Evolutionary conservation across 208 protist genomes (phyloP).

Genomic region (Zelonia costaricensis): DNA sequence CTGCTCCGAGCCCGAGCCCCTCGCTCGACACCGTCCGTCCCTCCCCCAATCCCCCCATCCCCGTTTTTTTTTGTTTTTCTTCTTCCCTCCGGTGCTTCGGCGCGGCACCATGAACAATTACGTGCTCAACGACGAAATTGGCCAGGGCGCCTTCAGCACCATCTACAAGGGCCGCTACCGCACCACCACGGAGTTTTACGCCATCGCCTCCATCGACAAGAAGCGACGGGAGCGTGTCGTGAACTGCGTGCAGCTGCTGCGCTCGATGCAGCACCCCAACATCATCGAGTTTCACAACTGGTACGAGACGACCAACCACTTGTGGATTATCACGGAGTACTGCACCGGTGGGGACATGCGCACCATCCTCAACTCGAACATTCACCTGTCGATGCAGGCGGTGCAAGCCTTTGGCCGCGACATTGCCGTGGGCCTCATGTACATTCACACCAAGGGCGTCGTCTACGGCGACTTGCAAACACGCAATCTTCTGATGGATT

Average conservation of each 20-base stretch:
- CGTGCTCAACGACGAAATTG: slow-evolving; percentile 94
- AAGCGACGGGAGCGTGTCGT: slow-evolving; percentile 79
- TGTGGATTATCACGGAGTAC: slow-evolving; percentile 96
- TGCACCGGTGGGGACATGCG: slow-evolving; percentile 93
- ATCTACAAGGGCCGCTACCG: slow-evolving; percentile 95
- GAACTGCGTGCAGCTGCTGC: slow-evolving; percentile 86
- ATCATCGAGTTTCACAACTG: slow-evolving; percentile 94
- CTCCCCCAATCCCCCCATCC: too few species aligned
- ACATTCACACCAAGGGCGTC: slow-evolving; percentile 91
- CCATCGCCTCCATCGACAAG: slow-evolving; percentile 95
- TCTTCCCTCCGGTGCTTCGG: too few species aligned
- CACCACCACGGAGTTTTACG: slow-evolving; percentile 93
- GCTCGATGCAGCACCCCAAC: slow-evolving; percentile 75
- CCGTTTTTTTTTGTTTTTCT: background rate
- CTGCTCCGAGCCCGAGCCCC: too few species aligned
- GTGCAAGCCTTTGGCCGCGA: slow-evolving; percentile 85
- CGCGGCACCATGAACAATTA: slow-evolving; percentile 94
- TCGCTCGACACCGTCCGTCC: too few species aligned
- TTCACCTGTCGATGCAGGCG: slow-evolving; percentile 60
- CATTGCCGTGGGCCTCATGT: slow-evolving; percentile 86
- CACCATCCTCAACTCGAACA: slow-evolving; percentile 71
- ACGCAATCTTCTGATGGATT: slow-evolving; percentile 93
- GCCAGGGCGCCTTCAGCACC: slow-evolving; percentile 75
- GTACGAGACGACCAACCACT: slow-evolving; percentile 96
- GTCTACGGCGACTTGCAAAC: slow-evolving; percentile 93